Evolutionary conservation across 192 early-diverging fungal genomes (phyloP), one percentile per base, ranked within the genome.

Genomic region (Backusella westeae): DNA sequence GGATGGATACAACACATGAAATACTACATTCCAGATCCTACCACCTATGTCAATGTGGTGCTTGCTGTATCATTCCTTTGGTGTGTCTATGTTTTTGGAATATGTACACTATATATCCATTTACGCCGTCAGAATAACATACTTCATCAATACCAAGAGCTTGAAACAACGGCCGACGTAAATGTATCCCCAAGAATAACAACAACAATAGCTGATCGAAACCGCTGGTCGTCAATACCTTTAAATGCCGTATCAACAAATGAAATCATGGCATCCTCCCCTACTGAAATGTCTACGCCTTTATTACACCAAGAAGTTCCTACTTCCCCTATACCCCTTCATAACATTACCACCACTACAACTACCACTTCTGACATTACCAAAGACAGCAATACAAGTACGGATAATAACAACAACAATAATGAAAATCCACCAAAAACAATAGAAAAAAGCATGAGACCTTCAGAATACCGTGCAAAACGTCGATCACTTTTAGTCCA

Each of bases 21-120:
- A 59, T 82, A 80, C 21, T 84, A 84, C 39, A 34, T 84, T 29
- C 36, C 67, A 4, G 85, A 86, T 34, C 56, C 85, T 5, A 72
- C 76, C 46, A 86, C 80, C 1, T 84, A 84, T 53, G 80, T 86
- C 44, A 86, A 86, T 53, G 72, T 80, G 38, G 72, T 83, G 34
- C 75, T 86, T 66, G 66, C 82, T 9, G 26, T 82, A 35, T 53
- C 85, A 19, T 86, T 86, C 73, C 41, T 79, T 7, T 80, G 73
- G 49, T 71, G 74, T 6, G 9, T 71, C 3, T 87, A 75, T 46
- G 76, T 85, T 4, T 41, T 79, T 29, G 32, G 29, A 34, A 35
- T 79, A 7, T 74, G 49, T 44, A 75, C 78, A 21, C 3, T 79
- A 7, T 71, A 75, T 19, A 67, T 46, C 7, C 66, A 44, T 29